Percentiles rank a stretch among this genome's conserved stretches.
These are phyloP conservation scores for Botryotinia convoluta DNA, from an alignment of 2,329 filamentous ascomycete genomes.

Conservation along the genomic window DNA sequence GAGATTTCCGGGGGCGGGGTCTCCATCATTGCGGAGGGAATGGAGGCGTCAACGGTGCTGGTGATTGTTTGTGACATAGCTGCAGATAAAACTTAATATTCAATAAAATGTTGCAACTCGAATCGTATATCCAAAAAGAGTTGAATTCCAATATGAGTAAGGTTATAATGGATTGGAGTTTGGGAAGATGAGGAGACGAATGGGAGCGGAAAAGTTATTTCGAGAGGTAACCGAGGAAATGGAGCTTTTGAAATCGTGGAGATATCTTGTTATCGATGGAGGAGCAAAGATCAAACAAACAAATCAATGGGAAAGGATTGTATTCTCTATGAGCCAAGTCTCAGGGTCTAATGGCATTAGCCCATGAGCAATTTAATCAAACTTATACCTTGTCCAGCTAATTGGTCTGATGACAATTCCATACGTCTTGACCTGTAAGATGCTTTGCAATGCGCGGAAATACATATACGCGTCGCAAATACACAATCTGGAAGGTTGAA, in stretches of 20 bases:
- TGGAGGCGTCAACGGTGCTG: conserved; percentile 4
- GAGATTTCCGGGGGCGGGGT: conserved; percentile 25
- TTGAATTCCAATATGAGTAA: neutral
- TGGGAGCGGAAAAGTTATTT: neutral
- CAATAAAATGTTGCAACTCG: neutral
- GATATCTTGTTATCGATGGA: neutral
- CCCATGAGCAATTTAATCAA: neutral
- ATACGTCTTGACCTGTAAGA: neutral
- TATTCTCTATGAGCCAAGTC: neutral
- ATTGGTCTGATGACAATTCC: neutral
- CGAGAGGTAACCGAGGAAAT: conserved; percentile 1
- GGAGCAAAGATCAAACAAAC: neutral
- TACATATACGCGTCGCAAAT: neutral
- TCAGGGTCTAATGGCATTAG: neutral
- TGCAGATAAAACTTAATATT: neutral
- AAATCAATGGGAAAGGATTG: neutral
- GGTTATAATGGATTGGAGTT: neutral
- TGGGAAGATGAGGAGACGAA: neutral
- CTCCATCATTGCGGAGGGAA: conserved; percentile 21
- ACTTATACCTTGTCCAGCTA: neutral
- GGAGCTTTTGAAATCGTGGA: neutral
- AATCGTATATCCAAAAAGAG: neutral
- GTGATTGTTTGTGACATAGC: conserved; percentile 21
- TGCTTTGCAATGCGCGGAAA: neutral
- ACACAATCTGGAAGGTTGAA: neutral